Percentiles rank a stretch among this genome's conserved stretches.
Evolutionary conservation across 1,139 yeast genomes (phyloP).

Genomic region (Kurtzmaniella quercitrusa): DNA sequence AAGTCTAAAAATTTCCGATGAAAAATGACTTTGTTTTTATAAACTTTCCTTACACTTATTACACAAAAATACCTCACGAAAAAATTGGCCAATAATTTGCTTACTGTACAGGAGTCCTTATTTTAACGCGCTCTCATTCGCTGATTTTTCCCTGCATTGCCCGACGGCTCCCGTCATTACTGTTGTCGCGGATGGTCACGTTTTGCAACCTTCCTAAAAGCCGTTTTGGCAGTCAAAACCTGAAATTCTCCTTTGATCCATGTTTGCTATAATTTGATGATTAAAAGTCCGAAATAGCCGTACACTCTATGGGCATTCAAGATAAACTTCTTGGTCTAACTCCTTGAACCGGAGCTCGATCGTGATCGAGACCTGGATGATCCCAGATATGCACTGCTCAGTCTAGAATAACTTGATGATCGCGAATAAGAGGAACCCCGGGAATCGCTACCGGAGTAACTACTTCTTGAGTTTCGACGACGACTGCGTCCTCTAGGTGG

Average conservation of each 20-base stretch:
- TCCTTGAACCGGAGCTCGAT: constrained; percentile 6
- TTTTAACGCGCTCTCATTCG: constrained; percentile 7
- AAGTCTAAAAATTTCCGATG: neutral
- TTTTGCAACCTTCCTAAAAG: neutral
- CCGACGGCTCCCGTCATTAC: constrained; percentile 4
- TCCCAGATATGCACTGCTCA: constrained; percentile 6
- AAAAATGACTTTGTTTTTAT: constrained; percentile 2
- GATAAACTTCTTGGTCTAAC: constrained; percentile 9
- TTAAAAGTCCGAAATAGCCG: constrained; percentile 9
- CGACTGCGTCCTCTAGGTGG: constrained; percentile 18
- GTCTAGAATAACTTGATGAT: constrained; percentile 1
- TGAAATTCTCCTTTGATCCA: neutral
- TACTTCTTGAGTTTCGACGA: constrained; percentile 3
- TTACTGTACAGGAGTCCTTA: constrained; percentile 5
- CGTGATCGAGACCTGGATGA: constrained; percentile 8
- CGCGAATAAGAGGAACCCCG: constrained; percentile 6
- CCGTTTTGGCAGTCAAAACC: neutral
- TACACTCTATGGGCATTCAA: constrained; percentile 11
- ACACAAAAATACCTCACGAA: constrained; percentile 1
- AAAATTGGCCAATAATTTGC: constrained; percentile 2
- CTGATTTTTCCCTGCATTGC: constrained; percentile 1
- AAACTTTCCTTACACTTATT: constrained; percentile 1
- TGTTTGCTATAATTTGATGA: constrained; percentile 1
- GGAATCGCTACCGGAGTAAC: constrained; percentile 11
- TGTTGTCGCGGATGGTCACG: neutral